These are phyloP conservation scores for Ophiognomonia clavigignenti-juglandacearum DNA, from an alignment of 2,329 filamentous ascomycete genomes.

Conservation along the genomic window DNA sequence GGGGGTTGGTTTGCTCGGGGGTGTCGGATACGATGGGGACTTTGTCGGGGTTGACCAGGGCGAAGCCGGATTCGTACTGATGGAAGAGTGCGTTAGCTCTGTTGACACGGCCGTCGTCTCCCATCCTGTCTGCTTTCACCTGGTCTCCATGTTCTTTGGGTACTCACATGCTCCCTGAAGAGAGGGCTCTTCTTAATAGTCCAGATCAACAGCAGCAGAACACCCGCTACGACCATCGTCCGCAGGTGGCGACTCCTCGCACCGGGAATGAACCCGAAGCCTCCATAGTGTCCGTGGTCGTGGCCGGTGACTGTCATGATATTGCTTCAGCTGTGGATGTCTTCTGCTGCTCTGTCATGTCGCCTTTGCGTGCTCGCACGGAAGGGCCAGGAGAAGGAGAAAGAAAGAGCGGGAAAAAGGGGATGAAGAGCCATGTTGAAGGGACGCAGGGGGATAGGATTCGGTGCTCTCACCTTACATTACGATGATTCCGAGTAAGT, in stretches of 20 bases:
- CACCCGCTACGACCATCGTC: constrained; percentile 10
- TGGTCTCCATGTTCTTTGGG: neutral
- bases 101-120: neutral
- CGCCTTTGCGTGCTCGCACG: neutral
- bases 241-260: constrained; percentile 9
- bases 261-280: constrained; percentile 8
- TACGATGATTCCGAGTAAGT: no score
- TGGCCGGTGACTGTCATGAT: constrained; percentile 9
- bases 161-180: neutral
- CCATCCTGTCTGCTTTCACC: neutral
- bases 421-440: neutral
- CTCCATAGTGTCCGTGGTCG: neutral
- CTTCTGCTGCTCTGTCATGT: neutral
- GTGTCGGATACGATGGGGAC: neutral
- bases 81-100: neutral
- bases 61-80: constrained; percentile 13
- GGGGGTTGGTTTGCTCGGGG: neutral
- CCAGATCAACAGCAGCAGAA: constrained; percentile 11
- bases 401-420: neutral
- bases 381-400: neutral
- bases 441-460: neutral
- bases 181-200: constrained; percentile 6
- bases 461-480: no score
- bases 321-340: neutral
- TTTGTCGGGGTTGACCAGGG: constrained; percentile 9